Percentiles rank a stretch among this genome's conserved stretches.
Evolutionary conservation across 2,329 filamentous ascomycete species (phyloP).

Genomic region (Stenocarpella maydis): DNA sequence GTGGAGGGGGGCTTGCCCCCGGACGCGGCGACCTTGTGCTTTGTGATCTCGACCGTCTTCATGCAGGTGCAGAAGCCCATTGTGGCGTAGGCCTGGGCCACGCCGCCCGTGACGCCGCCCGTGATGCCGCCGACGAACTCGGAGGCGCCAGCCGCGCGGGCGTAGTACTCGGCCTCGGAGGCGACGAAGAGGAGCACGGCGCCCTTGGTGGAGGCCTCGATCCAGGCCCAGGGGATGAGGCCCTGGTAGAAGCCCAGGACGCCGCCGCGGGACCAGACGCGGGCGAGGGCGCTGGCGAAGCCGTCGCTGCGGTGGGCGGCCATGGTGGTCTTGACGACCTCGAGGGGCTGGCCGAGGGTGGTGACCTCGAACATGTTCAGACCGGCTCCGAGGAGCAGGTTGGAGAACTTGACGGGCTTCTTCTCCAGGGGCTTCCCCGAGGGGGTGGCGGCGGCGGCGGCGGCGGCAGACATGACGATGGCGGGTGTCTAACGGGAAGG

Average conservation of each 20-base stretch:
- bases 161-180: constrained; percentile 96
- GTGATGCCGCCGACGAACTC: constrained; percentile 89
- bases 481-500: constrained; percentile 53
- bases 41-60: constrained; percentile 99
- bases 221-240: constrained; percentile 99
- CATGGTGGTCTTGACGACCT: constrained; percentile 99
- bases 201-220: constrained; percentile 99
- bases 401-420: constrained; percentile 99
- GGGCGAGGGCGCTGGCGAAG: constrained; percentile 80
- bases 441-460: constrained; percentile 61
- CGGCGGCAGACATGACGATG: constrained; percentile 70
- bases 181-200: constrained; percentile 99
- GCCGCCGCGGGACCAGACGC: constrained; percentile 95
- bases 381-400: constrained; percentile 91
- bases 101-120: constrained; percentile 91
- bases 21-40: constrained; percentile 88
- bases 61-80: constrained; percentile 99
- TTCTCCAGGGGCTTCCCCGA: constrained; percentile 77
- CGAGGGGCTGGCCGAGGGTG: constrained; percentile 79
- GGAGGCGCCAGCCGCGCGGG: constrained; percentile 80
- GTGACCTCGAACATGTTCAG: constrained; percentile 94
- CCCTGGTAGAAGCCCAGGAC: constrained; percentile 98
- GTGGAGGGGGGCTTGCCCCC: constrained; percentile 90
- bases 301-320: constrained; percentile 92
- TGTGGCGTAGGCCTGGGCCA: constrained; percentile 97